Percentiles rank a stretch among this genome's conserved stretches.
phyloP scores from a whole-genome alignment of 805 yeast species.

The Zygosaccharomyces bailii region DNA sequence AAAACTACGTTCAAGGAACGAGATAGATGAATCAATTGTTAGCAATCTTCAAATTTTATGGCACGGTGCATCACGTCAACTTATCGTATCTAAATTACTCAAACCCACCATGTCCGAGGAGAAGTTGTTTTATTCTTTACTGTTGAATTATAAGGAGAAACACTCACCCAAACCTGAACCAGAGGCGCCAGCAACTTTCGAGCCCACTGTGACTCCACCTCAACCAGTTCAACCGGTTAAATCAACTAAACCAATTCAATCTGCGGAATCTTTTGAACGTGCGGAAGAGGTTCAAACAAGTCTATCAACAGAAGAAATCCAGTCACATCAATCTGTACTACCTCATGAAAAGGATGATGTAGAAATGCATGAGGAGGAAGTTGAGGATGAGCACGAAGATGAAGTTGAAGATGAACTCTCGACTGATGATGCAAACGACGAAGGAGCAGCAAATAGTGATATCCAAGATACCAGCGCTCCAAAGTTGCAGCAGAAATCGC shows the following conservation, averaged over 20 bases:
- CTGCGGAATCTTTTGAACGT: too few relatives aligned
- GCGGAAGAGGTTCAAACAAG: too few relatives aligned
- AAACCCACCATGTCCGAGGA: conserved; percentile 63
- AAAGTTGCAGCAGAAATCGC: conserved; percentile 30
- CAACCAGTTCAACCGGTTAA: not conserved
- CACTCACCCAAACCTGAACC: conserved; percentile 36
- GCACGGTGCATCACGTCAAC: conserved; percentile 68
- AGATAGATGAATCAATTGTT: conserved; percentile 69
- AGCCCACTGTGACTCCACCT: not conserved
- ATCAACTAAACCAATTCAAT: too few relatives aligned
- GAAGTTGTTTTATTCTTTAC: conserved; percentile 72
- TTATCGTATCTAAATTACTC: conserved; percentile 52
- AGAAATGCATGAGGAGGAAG: not conserved
- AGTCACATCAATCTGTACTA: too few relatives aligned
- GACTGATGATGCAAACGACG: not conserved
- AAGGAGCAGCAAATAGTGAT: not conserved
- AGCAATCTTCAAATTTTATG: conserved; percentile 73
- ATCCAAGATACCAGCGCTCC: conserved; percentile 25
- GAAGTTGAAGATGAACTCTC: not conserved
- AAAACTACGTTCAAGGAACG: conserved; percentile 35
- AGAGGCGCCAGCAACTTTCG: not conserved
- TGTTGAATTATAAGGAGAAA: conserved; percentile 72
- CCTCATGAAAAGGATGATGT: too few relatives aligned
- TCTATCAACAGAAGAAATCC: too few relatives aligned
- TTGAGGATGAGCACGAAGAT: not conserved